A percentile compares a stretch with the other conserved stretches of the same genome.
phyloP scores from a whole-genome alignment of 1,284 basidiomycete species.

The Hemileia vastatrix region DNA sequence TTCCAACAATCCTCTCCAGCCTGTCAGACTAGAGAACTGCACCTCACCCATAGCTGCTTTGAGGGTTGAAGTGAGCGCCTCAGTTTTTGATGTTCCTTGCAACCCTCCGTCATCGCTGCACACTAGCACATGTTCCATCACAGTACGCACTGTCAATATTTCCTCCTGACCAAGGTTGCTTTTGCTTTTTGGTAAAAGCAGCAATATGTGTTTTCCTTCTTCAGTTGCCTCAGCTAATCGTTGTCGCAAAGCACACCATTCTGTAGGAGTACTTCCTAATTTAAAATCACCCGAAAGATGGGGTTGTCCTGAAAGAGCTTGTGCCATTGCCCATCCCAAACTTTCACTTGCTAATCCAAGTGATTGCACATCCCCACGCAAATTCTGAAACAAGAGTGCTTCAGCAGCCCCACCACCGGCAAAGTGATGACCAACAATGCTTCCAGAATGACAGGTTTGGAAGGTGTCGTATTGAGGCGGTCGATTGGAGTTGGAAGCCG shows the following conservation, averaged over 20 bases:
- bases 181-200: slow-evolving; percentile 8
- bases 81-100: background rate
- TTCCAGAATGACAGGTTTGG: too few relatives aligned
- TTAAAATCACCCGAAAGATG: background rate
- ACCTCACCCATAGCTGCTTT: too few relatives aligned
- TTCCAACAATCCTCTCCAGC: slow-evolving; percentile 16
- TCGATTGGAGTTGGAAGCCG: background rate
- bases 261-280: background rate
- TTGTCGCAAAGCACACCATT: background rate
- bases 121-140: slow-evolving; percentile 10
- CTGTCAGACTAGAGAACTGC: slow-evolving; percentile 8
- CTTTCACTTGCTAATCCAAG: slow-evolving; percentile 9
- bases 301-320: background rate
- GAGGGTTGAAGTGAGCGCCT: background rate
- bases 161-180: background rate
- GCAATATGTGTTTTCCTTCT: too few relatives aligned
- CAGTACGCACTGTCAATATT: background rate
- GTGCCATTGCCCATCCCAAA: slow-evolving; percentile 12
- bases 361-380: slow-evolving; percentile 7
- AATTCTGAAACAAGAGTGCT: slow-evolving; percentile 17
- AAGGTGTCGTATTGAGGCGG: too few relatives aligned
- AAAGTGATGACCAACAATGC: too few relatives aligned
- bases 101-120: background rate
- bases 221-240: background rate
- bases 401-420: too few relatives aligned